Base-by-base conservation (phyloP, 176 grass and related monocot genomes). In the Bromus sterilis region DNA sequence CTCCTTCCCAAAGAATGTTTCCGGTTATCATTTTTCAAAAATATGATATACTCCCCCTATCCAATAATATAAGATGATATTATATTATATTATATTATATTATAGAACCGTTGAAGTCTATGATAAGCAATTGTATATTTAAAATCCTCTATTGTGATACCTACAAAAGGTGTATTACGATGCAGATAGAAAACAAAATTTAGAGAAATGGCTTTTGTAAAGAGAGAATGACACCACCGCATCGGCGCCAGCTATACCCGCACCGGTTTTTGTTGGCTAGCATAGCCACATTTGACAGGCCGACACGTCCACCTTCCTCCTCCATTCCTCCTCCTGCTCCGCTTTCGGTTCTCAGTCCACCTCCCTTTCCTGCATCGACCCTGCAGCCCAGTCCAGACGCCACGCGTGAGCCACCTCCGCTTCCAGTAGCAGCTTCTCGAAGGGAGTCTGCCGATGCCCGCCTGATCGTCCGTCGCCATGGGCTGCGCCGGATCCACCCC, bases 401-500 rank as follows among this genome's bases (percentile, higher is more conserved):
- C n/a, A 46, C 43, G 18, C 57, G 58, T 40, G 44, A 58, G 25
- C 31, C 20, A 51, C 26, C 32, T 69, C 53, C 32, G 82, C 74
- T 53, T 36, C 74, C 63, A 71, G 43, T 56, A 72, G 82, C 78
- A 72, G 82, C 78, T 55, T 82, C 87, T 43, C 16, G 56, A 85
- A 71, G 63, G 15, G 13, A 4, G 66, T 57, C 25, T 14, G 63
- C 67, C 28, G 70, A 81, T 82, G 71, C 64, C 29, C 71, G 55
- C 57, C 72, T 85, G 82, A 89, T 64, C 56, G 78, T 65, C 83
- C 49, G 75, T 74, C 77, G 68, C 46, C 73, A 98, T 98, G 95
- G 95, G 95, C 43, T 98, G 95, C 79, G 95, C 85, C 63, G 95
- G 92, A 94, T 98, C 95, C 80, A 91, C 86, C 49, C 90, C 83